Evolutionary conservation across 2,329 filamentous ascomycete genomes (phyloP), one percentile per base, ranked within the genome.

Genomic region (Nothophoma quercina): DNA sequence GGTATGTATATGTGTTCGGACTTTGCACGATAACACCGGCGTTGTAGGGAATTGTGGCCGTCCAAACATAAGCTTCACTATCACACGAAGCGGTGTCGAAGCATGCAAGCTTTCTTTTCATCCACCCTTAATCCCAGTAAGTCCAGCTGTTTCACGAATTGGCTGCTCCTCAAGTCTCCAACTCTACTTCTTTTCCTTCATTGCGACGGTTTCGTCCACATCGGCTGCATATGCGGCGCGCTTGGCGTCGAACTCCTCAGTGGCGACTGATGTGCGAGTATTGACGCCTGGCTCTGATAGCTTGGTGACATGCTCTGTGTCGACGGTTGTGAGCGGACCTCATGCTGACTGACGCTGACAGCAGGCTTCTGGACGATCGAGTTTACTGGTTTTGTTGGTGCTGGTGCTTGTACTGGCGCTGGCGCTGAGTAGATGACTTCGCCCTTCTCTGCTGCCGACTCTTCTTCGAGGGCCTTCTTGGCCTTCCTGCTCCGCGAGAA

Each of bases 381-480:
- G 5, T 53, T 48, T 8, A 33, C 28, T 23, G 50, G 50, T 43
- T 39, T 53, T 21, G 38, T 38, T 22, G 50, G 43, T 18, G 38
- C 43, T 36, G 26, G 22, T 32, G 43, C 19, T 26, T 26, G 16
- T 41, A 32, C 32, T 36, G 38, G 26, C 13, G 39, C 50, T 33
- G 50, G 43, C 16, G 32, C 33, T 25, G 43, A 34, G 25, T 36
- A 42, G 23, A 43, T 18, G 16, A 46, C 8, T 7, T 43, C 28
- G 10, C 52, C 52, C 35, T 55, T 55, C 42, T 55, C 52, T 47
- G 32, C 52, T 36, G 32, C 26, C 5, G 42, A 43, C 6, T 40
- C 45, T 15, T 39, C 30, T 12, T 45, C 41, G 33, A 33, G 12
- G 28, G 28, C 43, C 22, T 44, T 34, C 28, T 39, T 43, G 2